These are phyloP conservation scores for Eutrema yunnanense DNA, from an alignment of 345 rosid species.

Conservation along the genomic window DNA sequence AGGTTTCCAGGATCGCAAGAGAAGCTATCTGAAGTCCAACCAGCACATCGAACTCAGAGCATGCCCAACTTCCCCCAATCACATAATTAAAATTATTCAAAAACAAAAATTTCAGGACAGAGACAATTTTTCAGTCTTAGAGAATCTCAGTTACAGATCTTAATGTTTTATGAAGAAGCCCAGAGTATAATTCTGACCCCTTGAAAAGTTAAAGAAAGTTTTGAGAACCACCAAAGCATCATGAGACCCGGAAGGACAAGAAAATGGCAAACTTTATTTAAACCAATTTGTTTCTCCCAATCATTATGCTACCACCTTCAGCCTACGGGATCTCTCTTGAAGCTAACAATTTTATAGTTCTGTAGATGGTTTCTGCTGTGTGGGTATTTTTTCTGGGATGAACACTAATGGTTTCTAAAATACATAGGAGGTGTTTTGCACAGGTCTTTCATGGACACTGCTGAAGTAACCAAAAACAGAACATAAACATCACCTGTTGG, in stretches of 20 bases:
- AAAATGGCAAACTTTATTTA: not conserved
- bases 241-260: not conserved
- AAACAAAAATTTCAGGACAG: not conserved
- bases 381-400: not conserved
- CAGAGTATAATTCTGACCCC: not conserved
- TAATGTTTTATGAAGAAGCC: not conserved
- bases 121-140: not conserved
- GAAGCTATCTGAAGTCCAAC: not conserved
- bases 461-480: not conserved
- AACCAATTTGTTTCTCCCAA: not conserved
- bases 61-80: not conserved
- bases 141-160: not conserved
- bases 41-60: not conserved
- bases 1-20: not conserved
- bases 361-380: not conserved
- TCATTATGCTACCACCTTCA: not conserved
- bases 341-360: not conserved
- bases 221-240: not conserved
- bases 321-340: not conserved
- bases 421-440: not conserved
- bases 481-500: not conserved
- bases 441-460: conserved; percentile 3
- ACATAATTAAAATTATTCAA: not conserved
- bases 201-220: not conserved
- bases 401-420: not conserved